Evolutionary conservation across 2,329 filamentous ascomycete genomes (phyloP), one percentile per base, ranked within the genome.

Genomic region (Lasiodiplodia hormozganensis): DNA sequence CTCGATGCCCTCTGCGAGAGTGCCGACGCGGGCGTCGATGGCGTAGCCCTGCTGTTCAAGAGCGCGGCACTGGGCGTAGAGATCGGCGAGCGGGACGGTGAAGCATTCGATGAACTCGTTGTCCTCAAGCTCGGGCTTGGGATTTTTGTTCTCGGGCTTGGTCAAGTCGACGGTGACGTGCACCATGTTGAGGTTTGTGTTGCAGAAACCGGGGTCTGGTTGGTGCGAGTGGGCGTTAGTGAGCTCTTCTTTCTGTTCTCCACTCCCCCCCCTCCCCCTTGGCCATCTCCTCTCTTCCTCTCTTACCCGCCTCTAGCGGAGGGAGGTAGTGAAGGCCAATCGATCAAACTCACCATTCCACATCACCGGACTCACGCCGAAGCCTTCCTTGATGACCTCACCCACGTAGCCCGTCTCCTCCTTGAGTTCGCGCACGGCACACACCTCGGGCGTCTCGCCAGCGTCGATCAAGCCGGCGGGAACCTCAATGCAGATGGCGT

Each of bases 91-190:
- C 6, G 89, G 89, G 8, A 93, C 84, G 10, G 86, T 87, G 74
- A 95, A 94, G 40, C 90, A 89, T 77, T 94, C 91, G 74, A 95
- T 94, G 76, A 94, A 94, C 80, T 95, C 92, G 71, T 89, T 90
- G 31, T 94, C 92, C 76, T 95, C 92, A 7, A 94, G 83, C 75
- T 91, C 82, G 0, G 92, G 89, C 77, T 89, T 71, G 18, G 36
- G 84, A 65, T 91, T 83, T 76, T 90, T 86, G 76, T 95, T 95
- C 73, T 89, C 89, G 0, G 90, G 86, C 1, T 88, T 81, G 4
- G 81, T 84, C 84, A 92, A 87, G 77, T 95, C 91, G 71, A 95
- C 87, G 1, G 83, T 86, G 52, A 94, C 87, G 75, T 94, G 91
- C 16, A 94, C 88, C 85, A 91, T 89, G 67, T 85, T 84, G 49